These are phyloP conservation scores for Closterium sp. DNA, from an alignment of 139 green algal genomes.

Conservation along the genomic window DNA sequence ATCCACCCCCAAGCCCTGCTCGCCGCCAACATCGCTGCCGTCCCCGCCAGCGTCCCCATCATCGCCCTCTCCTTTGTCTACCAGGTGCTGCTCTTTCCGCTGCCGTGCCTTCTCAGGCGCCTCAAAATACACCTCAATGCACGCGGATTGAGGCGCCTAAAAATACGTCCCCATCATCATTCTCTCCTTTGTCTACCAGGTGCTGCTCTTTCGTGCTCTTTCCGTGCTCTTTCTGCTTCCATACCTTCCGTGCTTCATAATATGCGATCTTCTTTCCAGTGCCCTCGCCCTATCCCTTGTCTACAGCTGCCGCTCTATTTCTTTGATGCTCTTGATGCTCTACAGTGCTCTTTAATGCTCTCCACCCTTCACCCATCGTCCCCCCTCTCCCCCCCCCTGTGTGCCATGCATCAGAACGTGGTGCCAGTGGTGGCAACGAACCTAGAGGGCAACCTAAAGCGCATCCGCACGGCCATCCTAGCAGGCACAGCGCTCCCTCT, in stretches of 20 bases:
- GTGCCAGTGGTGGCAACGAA: conserved; percentile 61
- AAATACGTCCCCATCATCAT: too few relatives aligned
- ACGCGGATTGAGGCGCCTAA: too few relatives aligned
- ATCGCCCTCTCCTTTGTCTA: conserved; percentile 60
- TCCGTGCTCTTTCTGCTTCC: too few relatives aligned
- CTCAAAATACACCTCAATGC: too few relatives aligned
- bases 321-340: not conserved
- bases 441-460: conserved; percentile 61
- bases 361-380: not conserved
- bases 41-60: conserved; percentile 69
- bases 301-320: too few relatives aligned
- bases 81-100: conserved; percentile 18
- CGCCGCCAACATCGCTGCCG: conserved; percentile 59
- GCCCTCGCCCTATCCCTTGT: not conserved
- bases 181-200: too few relatives aligned
- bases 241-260: too few relatives aligned
- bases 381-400: not conserved
- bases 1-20: conserved; percentile 2
- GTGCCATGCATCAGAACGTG: conserved; percentile 59
- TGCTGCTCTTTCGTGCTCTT: too few relatives aligned
- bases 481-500: conserved; percentile 63
- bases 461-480: conserved; percentile 55
- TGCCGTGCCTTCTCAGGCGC: too few relatives aligned
- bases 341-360: too few relatives aligned
- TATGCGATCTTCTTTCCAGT: not conserved